phyloP scores from a whole-genome alignment of 805 yeast genomes.

The Wickerhamiella parazyma region DNA sequence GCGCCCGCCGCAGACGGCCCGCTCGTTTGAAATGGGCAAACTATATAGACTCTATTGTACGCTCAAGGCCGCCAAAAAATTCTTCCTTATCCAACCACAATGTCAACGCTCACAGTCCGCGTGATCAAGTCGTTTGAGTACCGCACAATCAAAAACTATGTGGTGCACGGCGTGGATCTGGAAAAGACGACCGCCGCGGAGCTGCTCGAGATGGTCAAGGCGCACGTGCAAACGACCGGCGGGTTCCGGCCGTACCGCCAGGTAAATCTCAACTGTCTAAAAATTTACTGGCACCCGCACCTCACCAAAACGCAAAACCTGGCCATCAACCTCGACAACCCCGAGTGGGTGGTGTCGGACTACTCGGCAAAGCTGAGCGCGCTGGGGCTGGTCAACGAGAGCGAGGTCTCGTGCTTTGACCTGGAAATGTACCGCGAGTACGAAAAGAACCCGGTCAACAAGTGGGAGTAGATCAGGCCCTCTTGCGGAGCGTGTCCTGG shows the following conservation, averaged over 20 bases:
- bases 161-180: slow-evolving; percentile 58
- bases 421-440: slow-evolving; percentile 48
- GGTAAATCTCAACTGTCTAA: slow-evolving; percentile 51
- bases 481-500: not conserved
- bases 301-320: slow-evolving; percentile 87
- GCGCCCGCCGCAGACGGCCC: no score
- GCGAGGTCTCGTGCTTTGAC: slow-evolving; percentile 79
- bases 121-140: slow-evolving; percentile 84
- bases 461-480: slow-evolving; percentile 42
- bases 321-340: slow-evolving; percentile 79
- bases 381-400: slow-evolving; percentile 59
- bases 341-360: slow-evolving; percentile 51
- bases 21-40: no score
- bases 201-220: slow-evolving; percentile 39
- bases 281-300: slow-evolving; percentile 89
- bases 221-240: slow-evolving; percentile 42
- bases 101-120: slow-evolving; percentile 63
- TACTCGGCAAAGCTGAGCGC: slow-evolving; percentile 32
- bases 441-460: slow-evolving; percentile 76
- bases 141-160: slow-evolving; percentile 69
- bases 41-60: no score
- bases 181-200: slow-evolving; percentile 51
- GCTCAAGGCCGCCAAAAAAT: not conserved
- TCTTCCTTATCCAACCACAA: not conserved
- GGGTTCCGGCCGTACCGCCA: slow-evolving; percentile 71